A percentile compares a stretch with the other conserved stretches of the same genome.
Conservation (phyloP, 148 eudicot genomes). For the Heliamphora exappendiculata region DNA sequence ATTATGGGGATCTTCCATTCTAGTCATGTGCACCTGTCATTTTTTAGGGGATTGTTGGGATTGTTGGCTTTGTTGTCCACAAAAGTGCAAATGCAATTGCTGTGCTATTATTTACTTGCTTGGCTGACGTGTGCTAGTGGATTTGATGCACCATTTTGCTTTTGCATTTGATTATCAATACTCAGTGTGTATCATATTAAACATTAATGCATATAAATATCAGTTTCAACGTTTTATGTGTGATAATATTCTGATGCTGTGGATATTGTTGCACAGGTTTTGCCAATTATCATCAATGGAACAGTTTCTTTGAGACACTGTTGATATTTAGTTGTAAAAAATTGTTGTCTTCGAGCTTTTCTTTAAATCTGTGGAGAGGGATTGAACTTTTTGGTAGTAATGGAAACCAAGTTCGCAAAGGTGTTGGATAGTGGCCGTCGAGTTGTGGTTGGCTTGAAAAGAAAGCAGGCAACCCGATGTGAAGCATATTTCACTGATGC, state of each 20-base stretch:
- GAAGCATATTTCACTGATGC: slow-evolving; percentile 25
- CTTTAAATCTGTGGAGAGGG: slow-evolving; percentile 38
- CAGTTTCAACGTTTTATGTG: background rate
- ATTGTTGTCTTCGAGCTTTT: slow-evolving; percentile 25
- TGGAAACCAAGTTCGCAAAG: slow-evolving; percentile 68
- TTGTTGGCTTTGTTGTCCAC: background rate
- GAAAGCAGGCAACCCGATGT: slow-evolving; percentile 35
- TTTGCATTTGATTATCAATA: background rate
- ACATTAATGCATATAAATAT: background rate
- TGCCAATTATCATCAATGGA: slow-evolving; percentile 21
- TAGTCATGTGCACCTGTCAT: background rate
- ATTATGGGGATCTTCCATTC: background rate
- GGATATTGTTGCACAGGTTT: background rate
- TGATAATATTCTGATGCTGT: slow-evolving; percentile 1
- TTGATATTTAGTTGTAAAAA: slow-evolving; percentile 14
- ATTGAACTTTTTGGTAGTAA: slow-evolving; percentile 41
- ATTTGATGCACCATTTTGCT: background rate
- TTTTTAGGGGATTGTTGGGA: background rate
- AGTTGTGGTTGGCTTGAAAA: slow-evolving; percentile 47
- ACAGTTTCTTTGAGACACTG: slow-evolving; percentile 22
- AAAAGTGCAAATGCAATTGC: background rate
- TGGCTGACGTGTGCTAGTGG: background rate
- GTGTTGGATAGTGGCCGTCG: slow-evolving; percentile 53
- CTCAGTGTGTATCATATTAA: background rate
- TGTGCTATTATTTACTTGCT: background rate